phyloP scores from a whole-genome alignment of 352 stramenopile species.

The Phytophthora hibernalis region DNA sequence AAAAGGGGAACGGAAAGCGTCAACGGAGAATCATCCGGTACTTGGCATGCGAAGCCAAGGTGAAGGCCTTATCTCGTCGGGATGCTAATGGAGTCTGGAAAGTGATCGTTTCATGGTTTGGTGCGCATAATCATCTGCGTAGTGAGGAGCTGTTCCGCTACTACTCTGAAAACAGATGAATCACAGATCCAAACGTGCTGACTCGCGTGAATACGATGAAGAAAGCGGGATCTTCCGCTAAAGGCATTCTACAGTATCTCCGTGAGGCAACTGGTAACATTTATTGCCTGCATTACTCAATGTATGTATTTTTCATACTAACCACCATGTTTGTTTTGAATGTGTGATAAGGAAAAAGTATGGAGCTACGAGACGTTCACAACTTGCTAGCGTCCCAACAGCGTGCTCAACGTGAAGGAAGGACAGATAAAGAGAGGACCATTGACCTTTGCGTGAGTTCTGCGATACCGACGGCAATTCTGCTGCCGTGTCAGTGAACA shows the following conservation, averaged over 20 bases:
- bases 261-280: no score
- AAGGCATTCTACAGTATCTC: no score
- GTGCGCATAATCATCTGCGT: no score
- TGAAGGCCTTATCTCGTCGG: neutral
- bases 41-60: slow-evolving; percentile 1
- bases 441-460: slow-evolving; percentile 19
- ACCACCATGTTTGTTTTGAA: no score
- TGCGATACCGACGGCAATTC: slow-evolving; percentile 4
- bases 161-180: slow-evolving; percentile 4
- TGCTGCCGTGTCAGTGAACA: slow-evolving; percentile 5
- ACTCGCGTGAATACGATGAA: no score
- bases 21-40: slow-evolving; percentile 3
- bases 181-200: slow-evolving; percentile 1
- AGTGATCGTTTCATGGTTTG: neutral
- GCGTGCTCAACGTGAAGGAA: neutral
- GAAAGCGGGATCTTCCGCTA: no score
- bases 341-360: slow-evolving; percentile 8
- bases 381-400: neutral
- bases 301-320: no score
- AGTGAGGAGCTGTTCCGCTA: neutral
- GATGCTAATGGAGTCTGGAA: neutral
- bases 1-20: slow-evolving; percentile 4
- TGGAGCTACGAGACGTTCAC: slow-evolving; percentile 16
- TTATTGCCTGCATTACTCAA: no score
- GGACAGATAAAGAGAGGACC: slow-evolving; percentile 9